A percentile compares a stretch with the other conserved stretches of the same genome.
These are phyloP conservation scores for Ascochyta lentis DNA, from an alignment of 2,329 filamentous ascomycete genomes.

Conservation along the genomic window DNA sequence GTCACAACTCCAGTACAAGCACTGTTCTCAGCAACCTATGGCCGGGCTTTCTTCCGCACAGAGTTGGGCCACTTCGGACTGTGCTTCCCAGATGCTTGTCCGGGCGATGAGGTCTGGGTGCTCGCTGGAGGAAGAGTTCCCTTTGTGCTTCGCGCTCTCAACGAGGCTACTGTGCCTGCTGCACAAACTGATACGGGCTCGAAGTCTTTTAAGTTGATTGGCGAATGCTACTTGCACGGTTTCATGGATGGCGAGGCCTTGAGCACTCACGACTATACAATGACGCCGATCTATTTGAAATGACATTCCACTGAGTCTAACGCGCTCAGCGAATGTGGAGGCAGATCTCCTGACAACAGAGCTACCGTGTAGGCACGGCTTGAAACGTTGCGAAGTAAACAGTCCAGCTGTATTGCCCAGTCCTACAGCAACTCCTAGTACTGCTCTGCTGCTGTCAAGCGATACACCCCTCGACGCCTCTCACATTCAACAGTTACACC, in stretches of 20 bases:
- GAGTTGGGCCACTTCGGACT: not conserved
- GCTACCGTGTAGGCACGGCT: no score
- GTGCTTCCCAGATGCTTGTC: slow-evolving; percentile 2
- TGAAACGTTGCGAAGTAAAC: no score
- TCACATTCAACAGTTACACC: no score
- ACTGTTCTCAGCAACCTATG: not conserved
- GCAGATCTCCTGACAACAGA: no score
- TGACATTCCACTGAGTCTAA: not conserved
- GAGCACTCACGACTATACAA: not conserved
- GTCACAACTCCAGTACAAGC: not conserved
- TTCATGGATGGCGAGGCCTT: slow-evolving; percentile 9
- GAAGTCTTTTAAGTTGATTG: not conserved
- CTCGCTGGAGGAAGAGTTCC: slow-evolving; percentile 4
- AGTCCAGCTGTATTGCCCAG: not conserved
- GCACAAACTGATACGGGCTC: not conserved
- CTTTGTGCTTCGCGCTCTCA: not conserved
- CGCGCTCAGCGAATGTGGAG: no score
- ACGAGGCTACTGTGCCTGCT: not conserved
- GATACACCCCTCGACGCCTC: not conserved
- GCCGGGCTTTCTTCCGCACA: not conserved
- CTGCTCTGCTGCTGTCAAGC: not conserved
- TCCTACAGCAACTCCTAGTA: no score
- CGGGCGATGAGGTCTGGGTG: slow-evolving; percentile 8
- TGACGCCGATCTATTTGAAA: not conserved
- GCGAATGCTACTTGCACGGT: slow-evolving; percentile 4